Conservation (phyloP, 1,284 basidiomycete genomes). For the Abortiporus biennis region DNA sequence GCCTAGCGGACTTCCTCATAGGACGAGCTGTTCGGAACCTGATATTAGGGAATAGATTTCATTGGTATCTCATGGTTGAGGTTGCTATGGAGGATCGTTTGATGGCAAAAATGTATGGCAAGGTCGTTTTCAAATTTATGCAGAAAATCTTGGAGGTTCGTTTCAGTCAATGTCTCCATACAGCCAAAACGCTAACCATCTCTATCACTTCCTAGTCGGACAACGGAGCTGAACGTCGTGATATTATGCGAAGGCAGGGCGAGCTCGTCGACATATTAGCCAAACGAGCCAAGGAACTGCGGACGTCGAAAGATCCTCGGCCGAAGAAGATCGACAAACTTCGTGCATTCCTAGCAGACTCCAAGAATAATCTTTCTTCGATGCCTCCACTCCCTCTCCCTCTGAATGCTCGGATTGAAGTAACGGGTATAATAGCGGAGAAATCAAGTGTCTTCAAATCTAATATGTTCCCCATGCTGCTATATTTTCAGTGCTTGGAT, state of each 20-base stretch:
- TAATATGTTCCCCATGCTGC: slow-evolving; percentile 86
- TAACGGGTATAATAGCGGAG: slow-evolving; percentile 85
- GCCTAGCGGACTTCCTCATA: slow-evolving; percentile 88
- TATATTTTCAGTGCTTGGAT: slow-evolving; percentile 83
- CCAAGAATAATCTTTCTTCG: slow-evolving; percentile 73
- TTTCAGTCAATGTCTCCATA: slow-evolving; percentile 6
- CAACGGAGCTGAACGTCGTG: slow-evolving; percentile 72
- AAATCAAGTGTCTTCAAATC: slow-evolving; percentile 97
- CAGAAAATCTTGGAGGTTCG: slow-evolving; percentile 78
- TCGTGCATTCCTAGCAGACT: slow-evolving; percentile 75
- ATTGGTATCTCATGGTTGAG: slow-evolving; percentile 99
- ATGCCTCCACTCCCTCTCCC: slow-evolving; percentile 84
- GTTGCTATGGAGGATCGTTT: slow-evolving; percentile 72
- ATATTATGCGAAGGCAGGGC: slow-evolving; percentile 80
- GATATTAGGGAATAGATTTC: slow-evolving; percentile 85
- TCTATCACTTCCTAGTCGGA: slow-evolving; percentile 43
- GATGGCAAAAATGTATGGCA: slow-evolving; percentile 88
- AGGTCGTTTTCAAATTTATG: slow-evolving; percentile 87
- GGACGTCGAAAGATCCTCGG: slow-evolving; percentile 86
- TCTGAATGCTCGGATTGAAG: slow-evolving; percentile 77
- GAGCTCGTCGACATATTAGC: slow-evolving; percentile 83
- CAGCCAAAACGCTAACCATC: slow-evolving; percentile 10
- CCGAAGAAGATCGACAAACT: slow-evolving; percentile 98
- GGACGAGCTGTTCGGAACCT: slow-evolving; percentile 77
- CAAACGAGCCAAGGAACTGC: slow-evolving; percentile 79